Conservation (phyloP, 768 basidiomycete species). For the Leccinum longicurvipes region DNA sequence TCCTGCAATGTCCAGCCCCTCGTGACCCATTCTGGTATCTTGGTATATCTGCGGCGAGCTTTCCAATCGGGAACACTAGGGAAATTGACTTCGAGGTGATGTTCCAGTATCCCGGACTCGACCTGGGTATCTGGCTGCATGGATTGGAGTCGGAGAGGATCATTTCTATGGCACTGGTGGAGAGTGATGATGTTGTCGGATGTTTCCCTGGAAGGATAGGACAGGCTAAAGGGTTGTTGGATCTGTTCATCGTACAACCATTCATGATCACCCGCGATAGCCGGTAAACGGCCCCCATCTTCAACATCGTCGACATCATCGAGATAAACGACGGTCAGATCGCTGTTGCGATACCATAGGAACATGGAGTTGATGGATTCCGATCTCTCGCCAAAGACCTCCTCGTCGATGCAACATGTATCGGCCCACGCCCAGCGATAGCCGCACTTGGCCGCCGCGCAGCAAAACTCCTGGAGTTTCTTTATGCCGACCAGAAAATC, state of each 20-base stretch:
- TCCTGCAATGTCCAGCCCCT: conserved; percentile 31
- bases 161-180: conserved; percentile 1
- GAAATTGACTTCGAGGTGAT: conserved; percentile 12
- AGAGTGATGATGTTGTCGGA: conserved; percentile 10
- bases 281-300: conserved; percentile 9
- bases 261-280: background rate
- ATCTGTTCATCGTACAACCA: conserved; percentile 23
- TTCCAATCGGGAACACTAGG: background rate
- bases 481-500: conserved; percentile 1
- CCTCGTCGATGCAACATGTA: conserved; percentile 29
- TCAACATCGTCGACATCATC: conserved; percentile 24
- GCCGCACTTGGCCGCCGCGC: conserved; percentile 26
- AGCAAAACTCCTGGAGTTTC: conserved; percentile 32
- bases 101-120: conserved; percentile 9
- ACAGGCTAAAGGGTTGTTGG: conserved; percentile 6
- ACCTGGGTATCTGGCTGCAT: conserved; percentile 22
- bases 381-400: conserved; percentile 20
- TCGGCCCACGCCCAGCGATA: conserved; percentile 32
- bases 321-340: conserved; percentile 29
- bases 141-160: conserved; percentile 3
- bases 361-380: conserved; percentile 33
- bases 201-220: background rate
- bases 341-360: conserved; percentile 25
- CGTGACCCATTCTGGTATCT: conserved; percentile 16
- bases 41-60: conserved; percentile 3